Evolutionary conservation across 495 filamentous ascomycete genomes (phyloP), one percentile per base, ranked within the genome.

Genomic region (Penicillium alfredii): DNA sequence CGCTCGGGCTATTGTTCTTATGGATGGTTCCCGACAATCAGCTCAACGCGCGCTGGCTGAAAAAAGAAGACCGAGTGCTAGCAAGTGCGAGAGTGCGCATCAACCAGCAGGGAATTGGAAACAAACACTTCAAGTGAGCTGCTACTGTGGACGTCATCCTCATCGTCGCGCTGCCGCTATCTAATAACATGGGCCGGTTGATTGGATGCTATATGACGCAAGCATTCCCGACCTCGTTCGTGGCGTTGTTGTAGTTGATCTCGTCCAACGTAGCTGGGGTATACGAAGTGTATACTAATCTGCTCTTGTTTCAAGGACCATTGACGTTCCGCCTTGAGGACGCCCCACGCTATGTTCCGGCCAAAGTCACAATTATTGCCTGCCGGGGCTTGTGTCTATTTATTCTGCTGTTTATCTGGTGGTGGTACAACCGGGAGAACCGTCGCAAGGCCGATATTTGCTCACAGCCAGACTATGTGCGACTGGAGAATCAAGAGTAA

Each of bases 21-120:
- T 76, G 64, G 47, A 49, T 77, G 14, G 63, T 84, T 38, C 80
- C 79, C 1, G 80, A 84, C 51, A 80, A 67, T 38, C 80, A 82
- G 43, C 55, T 78, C 36, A 80, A 81, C 44, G 73, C 73, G 4
- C 66, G 73, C 19, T 82, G 76, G 66, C 61, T 84, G 9, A 78
- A 61, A 6, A 64, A 72, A 27, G 59, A 74, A 35, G 80, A 84
- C 29, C 69, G 74, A 36, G 43, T 58, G 50, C 57, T 78, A 23
- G 72, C 72, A 6, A 56, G 82, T 30, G 72, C 75, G 44, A 63
- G 78, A 22, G 70, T 81, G 12, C 62, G 73, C 3, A 58, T 66
- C 27, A 81, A 83, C 33, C 67, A 80, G 42, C 77, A 79, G 35
- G 79, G 79, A 8, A 70, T 81, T 12, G 74, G 77, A 17, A 82